phyloP scores from a whole-genome alignment of 2,329 filamentous ascomycete genomes.

The Colletotrichum aenigma region DNA sequence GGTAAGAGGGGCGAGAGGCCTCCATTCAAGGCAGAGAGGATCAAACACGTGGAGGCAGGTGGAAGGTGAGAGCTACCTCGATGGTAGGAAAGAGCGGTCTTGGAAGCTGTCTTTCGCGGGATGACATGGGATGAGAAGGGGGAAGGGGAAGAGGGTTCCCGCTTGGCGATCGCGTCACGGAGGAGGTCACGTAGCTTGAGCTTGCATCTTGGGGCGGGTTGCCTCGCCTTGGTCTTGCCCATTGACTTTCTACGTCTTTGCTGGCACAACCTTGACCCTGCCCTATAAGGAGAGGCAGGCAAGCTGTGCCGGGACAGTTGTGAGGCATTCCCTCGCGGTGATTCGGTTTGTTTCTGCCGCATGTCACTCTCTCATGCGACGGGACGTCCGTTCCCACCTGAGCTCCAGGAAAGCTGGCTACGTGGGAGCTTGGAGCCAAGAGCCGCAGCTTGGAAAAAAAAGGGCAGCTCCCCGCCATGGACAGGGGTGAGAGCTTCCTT shows the following conservation, averaged over 20 bases:
- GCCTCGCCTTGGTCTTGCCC: not conserved
- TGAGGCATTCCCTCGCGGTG: not conserved
- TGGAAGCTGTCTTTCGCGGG: not conserved
- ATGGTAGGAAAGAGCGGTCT: conserved; percentile 2
- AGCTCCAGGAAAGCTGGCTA: not conserved
- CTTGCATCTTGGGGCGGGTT: not conserved
- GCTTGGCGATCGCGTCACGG: conserved; percentile 13
- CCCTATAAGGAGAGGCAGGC: not conserved
- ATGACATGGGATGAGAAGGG: not conserved
- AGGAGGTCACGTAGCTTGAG: not conserved
- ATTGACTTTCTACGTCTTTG: not conserved
- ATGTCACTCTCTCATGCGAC: not conserved
- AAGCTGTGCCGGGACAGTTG: not conserved
- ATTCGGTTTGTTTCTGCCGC: conserved; percentile 10
- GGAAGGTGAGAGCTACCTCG: not conserved
- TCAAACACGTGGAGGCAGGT: conserved; percentile 15
- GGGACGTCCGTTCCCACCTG: not conserved
- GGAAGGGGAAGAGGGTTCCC: not conserved
- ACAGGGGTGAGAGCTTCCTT: not conserved
- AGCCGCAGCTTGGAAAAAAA: not conserved
- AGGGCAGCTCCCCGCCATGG: not conserved
- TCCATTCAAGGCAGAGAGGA: conserved; percentile 5
- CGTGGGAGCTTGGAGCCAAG: not conserved
- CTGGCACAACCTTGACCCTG: not conserved
- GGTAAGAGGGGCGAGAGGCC: conserved; percentile 11